Evolutionary conservation across 2,329 filamentous ascomycete genomes (phyloP), one percentile per base, ranked within the genome.

Genomic region (Fusarium fujikuroi): DNA sequence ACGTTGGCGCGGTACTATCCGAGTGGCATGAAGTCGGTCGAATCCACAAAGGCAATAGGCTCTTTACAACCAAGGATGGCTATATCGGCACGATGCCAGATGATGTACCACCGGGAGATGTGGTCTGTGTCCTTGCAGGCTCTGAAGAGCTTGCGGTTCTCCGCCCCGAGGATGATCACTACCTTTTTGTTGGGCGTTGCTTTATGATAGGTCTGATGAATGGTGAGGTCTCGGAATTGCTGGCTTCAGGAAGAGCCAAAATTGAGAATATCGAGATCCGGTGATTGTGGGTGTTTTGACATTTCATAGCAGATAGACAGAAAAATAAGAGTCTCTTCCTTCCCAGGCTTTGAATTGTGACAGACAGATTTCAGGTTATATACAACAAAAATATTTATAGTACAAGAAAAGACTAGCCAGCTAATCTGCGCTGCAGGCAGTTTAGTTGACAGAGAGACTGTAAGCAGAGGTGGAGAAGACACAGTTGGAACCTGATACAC

Each of bases 381-480:
- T 68, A 19, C 58, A 39, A 19, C 15, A 4, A 2, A 5, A 19
- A 25, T 42, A 58, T 63, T 25, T 43, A 62, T 34, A 19, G 23
- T 12, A 50, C 15, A 7, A 10, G n/a, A 32, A 66, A 18, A 11
- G 32, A 7, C n/a, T 46, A n/a, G 23, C 61, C 40, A 16, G 28
- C 62, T 43, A 49, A 52, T 42, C 53, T 37, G 32, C 58, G 0
- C 32, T 30, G 58, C 58, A 63, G 62, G n/a, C 46, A 34, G n/a
- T 25, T 60, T 73, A 71, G 30, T 53, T 74, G 40, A 74, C 72
- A 12, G 62, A 59, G 42, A 76, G 28, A 23, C 46, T 70, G 40
- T 74, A 76, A 5, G 50, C 64, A 42, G 66, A 66, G 43, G 75
- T 75, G 25, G 53, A 16, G 25, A 76, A 63, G 28, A 75, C 65